Base-by-base conservation (phyloP, 2,329 filamentous ascomycete species). In the Triangularia verruculosa region DNA sequence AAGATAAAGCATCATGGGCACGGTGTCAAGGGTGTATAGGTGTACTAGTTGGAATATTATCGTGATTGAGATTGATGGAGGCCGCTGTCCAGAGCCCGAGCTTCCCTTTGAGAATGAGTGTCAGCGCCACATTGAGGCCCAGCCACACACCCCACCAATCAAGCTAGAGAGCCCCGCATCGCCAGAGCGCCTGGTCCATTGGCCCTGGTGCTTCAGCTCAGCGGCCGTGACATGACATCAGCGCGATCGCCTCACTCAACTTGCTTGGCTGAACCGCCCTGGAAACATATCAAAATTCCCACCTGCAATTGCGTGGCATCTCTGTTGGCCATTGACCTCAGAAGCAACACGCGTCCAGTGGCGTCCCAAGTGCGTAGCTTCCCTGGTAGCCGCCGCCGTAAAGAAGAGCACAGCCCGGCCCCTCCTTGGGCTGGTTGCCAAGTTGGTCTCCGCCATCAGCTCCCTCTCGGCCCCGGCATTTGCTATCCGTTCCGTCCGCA, bases 391-490 rank as follows among this genome's bases (percentile, higher is more conserved):
- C 20, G 25, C 24, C 25, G 22, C 51, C 27, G 22, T 25, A 24
- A 54, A 24, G 12, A 24, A 54, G 51, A 54, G 15, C 22, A 54
- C 25, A 24, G 22, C 51, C 51, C 22, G 12, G 51, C 51, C 51
- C 51, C 51, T 54, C 51, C 61, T 59, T 61, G 61, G 60, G 27
- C n/a, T 39, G 34, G 34, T 58, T 61, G 64, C 60, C 65, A 58
- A 61, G 62, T 24, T 57, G 34, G 25, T 57, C 54, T 63, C 60
- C 60, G 47, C 58, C 65, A 61, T 67, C 59, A 58, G 47, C 54
- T 47, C 59, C 30, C 56, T 61, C 55, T 28, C 54, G 12, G 25
- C 32, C n/a, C 47, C 20, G n/a, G 27, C 57, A 22, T 39, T 57
- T n/a, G 13, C 34, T 39, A 39, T 39, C 34, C 34, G 34, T 7